A percentile compares a stretch with the other conserved stretches of the same genome.
These are phyloP conservation scores for Leishmania braziliensis DNA, from an alignment of 208 protist genomes.

Conservation along the genomic window DNA sequence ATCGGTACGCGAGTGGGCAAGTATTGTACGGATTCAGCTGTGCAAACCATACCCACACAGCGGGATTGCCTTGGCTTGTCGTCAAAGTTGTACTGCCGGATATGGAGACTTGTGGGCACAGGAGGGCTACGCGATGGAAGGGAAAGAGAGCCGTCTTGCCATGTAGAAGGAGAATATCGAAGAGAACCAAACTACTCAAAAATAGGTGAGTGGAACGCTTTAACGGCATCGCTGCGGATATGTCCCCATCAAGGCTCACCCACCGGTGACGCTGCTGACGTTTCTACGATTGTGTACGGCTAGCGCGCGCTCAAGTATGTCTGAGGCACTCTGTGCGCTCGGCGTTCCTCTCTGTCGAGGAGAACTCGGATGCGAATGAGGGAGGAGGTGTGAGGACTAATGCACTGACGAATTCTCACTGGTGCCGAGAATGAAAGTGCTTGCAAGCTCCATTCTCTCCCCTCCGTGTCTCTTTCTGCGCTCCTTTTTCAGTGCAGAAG, in stretches of 20 bases:
- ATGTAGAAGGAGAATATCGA: neutral
- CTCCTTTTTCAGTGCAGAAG: neutral
- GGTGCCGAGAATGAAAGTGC: neutral
- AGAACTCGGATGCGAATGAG: neutral
- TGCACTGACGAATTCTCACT: neutral
- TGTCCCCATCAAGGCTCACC: neutral
- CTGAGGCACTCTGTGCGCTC: neutral
- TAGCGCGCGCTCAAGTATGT: neutral
- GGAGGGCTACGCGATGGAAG: neutral
- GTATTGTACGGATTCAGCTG: neutral
- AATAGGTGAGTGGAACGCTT: neutral
- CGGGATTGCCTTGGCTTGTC: neutral
- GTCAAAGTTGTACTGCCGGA: neutral
- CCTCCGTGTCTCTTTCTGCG: neutral
- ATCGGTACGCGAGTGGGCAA: neutral
- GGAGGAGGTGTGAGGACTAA: neutral
- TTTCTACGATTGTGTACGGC: neutral
- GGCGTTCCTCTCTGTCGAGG: neutral
- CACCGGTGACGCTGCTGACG: neutral
- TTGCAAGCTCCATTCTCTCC: neutral
- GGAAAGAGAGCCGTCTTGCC: neutral
- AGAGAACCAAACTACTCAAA: neutral
- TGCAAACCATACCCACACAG: neutral
- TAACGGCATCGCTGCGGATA: neutral
- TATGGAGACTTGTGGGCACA: neutral